These are phyloP conservation scores for Anthracocystis walkeri DNA, from an alignment of 1,284 basidiomycete species.

Conservation along the genomic window DNA sequence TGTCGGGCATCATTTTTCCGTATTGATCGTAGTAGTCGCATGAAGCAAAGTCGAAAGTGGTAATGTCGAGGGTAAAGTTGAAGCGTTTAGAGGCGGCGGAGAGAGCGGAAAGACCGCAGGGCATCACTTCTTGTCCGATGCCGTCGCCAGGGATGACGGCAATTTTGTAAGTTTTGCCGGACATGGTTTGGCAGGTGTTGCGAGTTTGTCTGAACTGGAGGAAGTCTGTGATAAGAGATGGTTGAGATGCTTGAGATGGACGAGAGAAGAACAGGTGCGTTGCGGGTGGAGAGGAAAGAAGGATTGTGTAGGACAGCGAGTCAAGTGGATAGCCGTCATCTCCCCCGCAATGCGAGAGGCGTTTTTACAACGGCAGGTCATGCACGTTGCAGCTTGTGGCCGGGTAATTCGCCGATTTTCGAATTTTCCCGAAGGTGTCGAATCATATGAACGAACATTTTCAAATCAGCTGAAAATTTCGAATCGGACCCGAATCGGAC, in stretches of 20 bases:
- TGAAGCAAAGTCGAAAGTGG: constrained; percentile 70
- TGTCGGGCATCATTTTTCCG: constrained; percentile 70
- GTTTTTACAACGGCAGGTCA: constrained; percentile 1
- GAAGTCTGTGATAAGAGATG: neutral
- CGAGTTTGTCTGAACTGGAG: no score
- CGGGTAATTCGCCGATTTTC: constrained; percentile 10
- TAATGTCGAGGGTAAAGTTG: constrained; percentile 70
- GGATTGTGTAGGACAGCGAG: neutral
- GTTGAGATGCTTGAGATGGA: neutral
- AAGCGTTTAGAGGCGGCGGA: constrained; percentile 66
- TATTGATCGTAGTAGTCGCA: constrained; percentile 69
- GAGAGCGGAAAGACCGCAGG: constrained; percentile 30
- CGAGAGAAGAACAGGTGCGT: neutral
- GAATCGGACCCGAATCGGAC: constrained; percentile 33
- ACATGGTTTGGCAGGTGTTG: constrained; percentile 7
- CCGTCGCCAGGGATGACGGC: constrained; percentile 76
- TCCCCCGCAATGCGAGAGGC: neutral
- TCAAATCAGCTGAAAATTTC: neutral
- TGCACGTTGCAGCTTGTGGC: neutral
- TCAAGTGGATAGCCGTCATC: no score
- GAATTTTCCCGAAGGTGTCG: constrained; percentile 11
- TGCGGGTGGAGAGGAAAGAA: neutral
- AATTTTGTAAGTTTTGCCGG: constrained; percentile 70
- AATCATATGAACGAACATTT: neutral
- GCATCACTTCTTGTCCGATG: constrained; percentile 73